A percentile compares a stretch with the other conserved stretches of the same genome.
Evolutionary conservation across 1,284 basidiomycete species (phyloP).

Genomic region (Apiotrichum gamsii): DNA sequence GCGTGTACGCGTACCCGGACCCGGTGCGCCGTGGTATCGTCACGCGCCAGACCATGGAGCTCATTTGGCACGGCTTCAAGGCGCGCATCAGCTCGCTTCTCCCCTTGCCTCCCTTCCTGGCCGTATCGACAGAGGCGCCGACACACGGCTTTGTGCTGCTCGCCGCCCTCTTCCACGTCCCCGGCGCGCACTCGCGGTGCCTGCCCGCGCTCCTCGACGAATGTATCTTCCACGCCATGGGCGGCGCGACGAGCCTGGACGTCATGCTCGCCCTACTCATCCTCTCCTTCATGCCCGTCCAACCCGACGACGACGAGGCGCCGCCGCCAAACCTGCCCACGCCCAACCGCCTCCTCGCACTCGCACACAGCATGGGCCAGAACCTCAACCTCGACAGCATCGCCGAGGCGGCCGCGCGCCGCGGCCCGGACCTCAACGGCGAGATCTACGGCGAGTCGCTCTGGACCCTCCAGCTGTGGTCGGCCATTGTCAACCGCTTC

Average conservation of each 20-base stretch:
- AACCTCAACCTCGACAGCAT: conserved; percentile 18
- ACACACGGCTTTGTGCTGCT: conserved; percentile 28
- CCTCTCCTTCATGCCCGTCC: conserved; percentile 18
- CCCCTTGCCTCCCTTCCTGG: conserved; percentile 28
- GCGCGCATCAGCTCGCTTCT: conserved; percentile 25
- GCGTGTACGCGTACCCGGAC: conserved; percentile 19
- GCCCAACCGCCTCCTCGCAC: conserved; percentile 18
- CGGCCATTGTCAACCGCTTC: conserved; percentile 15
- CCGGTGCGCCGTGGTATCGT: conserved; percentile 18
- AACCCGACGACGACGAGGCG: conserved; percentile 1
- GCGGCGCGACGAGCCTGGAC: conserved; percentile 20
- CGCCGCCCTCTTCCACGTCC: conserved; percentile 25
- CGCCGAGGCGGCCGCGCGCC: conserved; percentile 2
- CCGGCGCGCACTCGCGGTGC: neutral
- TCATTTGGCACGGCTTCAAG: conserved; percentile 31
- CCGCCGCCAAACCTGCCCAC: conserved; percentile 10
- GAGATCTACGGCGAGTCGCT: conserved; percentile 8
- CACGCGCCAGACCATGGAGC: conserved; percentile 19
- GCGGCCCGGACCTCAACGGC: conserved; percentile 6
- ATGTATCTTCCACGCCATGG: conserved; percentile 21
- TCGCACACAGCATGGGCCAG: conserved; percentile 26
- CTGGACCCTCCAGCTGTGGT: conserved; percentile 14
- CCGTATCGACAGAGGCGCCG: conserved; percentile 21
- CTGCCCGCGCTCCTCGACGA: conserved; percentile 20
- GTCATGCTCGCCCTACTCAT: conserved; percentile 31